Conservation (phyloP, 2,329 filamentous ascomycete genomes). For the Fusarium phyllophilum region DNA sequence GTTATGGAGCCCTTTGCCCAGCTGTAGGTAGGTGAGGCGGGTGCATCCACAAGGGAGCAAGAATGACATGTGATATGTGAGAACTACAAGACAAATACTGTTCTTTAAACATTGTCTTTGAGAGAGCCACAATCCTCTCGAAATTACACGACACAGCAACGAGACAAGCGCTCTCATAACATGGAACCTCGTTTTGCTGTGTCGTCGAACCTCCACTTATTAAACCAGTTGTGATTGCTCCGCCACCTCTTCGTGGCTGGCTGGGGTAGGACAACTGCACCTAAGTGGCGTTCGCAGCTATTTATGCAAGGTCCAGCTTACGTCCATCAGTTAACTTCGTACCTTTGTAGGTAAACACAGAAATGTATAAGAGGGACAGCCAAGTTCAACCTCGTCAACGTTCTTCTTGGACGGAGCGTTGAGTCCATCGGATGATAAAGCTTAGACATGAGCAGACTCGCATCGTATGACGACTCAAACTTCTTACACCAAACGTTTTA, state of each 20-base stretch:
- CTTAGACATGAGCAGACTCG: neutral
- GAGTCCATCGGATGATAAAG: neutral
- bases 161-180: neutral
- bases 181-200: neutral
- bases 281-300: conserved; percentile 18
- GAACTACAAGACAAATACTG: neutral
- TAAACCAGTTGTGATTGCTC: neutral
- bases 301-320: conserved; percentile 25
- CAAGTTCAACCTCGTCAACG: neutral
- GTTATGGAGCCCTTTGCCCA: neutral
- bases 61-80: conserved; percentile 25
- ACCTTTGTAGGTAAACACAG: neutral
- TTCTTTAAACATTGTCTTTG: neutral
- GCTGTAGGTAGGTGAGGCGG: neutral
- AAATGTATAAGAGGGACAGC: neutral
- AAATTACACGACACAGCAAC: neutral
- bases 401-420: neutral
- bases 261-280: conserved; percentile 25
- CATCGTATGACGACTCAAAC: neutral
- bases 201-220: neutral
- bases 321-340: neutral
- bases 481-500: neutral
- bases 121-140: neutral
- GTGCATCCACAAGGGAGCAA: neutral
- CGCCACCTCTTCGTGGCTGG: conserved; percentile 3